Evolutionary conservation across 805 yeast species (phyloP), one percentile per base, ranked within the genome.

Genomic region (Saccharomycopsis olivae): DNA sequence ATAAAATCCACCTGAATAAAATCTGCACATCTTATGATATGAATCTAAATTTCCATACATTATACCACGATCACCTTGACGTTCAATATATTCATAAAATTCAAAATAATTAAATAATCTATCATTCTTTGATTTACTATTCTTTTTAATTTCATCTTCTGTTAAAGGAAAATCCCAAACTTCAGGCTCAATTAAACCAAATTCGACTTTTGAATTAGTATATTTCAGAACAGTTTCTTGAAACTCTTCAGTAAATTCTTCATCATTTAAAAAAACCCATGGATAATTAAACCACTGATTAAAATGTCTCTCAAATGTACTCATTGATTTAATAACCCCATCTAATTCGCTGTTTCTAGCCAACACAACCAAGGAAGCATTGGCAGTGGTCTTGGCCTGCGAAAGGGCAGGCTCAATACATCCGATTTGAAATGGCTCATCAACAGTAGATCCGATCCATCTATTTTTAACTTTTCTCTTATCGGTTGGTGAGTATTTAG

Each of bases 11-110:
- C 95, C 95, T 0, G 94, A 75, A 54, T 83, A 85, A 56, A 78
- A 88, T n/a, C 96, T 69, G 56, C 97, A 89, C 97, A 89, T 89
- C 53, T 82, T 80, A 57, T 89, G 96, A 55, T 89, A 92, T 4
- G 89, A 74, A 37, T 71, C 78, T 65, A 77, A 59, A 43, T 74
- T 77, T 0, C 96, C 97, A 56, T 92, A 88, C 71, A 84, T 69
- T 43, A 89, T 76, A 1, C 75, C 77, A 28, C 86, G 60, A 58
- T 88, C 96, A 23, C 94, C 94, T 57, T 88, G 96, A 14, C 65
- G 61, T 29, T 76, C 69, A 11, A 88, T 67, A 13, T 65, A 64
- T 54, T 83, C 87, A 21, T 66, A 51, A 41, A 81, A 45, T 23
- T 45, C 48, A 25, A 42, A 41, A 32, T 58, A 41, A 27, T 44